Conservation (phyloP, 1,139 yeast genomes). For the Saccharomyces uvarum region DNA sequence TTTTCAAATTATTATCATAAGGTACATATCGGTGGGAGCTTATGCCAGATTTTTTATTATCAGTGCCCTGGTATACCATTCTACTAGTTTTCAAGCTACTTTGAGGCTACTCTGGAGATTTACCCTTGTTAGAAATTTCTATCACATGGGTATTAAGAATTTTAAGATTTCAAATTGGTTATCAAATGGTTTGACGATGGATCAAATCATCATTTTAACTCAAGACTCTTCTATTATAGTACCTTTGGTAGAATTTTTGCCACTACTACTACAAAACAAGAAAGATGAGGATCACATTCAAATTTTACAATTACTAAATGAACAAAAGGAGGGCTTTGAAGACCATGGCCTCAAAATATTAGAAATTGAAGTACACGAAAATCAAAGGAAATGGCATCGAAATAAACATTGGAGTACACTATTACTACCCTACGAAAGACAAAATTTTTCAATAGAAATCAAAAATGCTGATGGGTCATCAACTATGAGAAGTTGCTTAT, state of each 20-base stretch:
- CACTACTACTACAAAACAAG: neutral
- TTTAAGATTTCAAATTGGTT: constrained; percentile 5
- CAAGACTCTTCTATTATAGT: neutral
- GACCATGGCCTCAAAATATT: constrained; percentile 9
- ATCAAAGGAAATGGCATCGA: constrained; percentile 28
- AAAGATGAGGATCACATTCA: neutral
- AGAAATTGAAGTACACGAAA: constrained; percentile 17
- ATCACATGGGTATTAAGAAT: constrained; percentile 8
- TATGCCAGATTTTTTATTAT: constrained; percentile 10
- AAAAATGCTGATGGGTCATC: constrained; percentile 4
- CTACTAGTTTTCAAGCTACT: constrained; percentile 27
- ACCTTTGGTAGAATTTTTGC: neutral
- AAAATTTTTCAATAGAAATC: constrained; percentile 11
- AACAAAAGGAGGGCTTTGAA: neutral
- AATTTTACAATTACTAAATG: neutral
- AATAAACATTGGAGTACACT: constrained; percentile 19
- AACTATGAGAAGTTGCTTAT: constrained; percentile 17
- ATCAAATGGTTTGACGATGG: neutral
- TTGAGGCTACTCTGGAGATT: constrained; percentile 26
- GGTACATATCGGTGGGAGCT: constrained; percentile 10
- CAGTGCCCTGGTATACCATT: constrained; percentile 17
- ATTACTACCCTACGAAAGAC: constrained; percentile 24
- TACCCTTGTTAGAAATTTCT: constrained; percentile 16
- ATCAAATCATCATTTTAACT: constrained; percentile 4
- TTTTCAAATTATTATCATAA: constrained; percentile 14